These are phyloP conservation scores for Paraphaeosphaeria minitans DNA, from an alignment of 2,329 filamentous ascomycete genomes.

Conservation along the genomic window DNA sequence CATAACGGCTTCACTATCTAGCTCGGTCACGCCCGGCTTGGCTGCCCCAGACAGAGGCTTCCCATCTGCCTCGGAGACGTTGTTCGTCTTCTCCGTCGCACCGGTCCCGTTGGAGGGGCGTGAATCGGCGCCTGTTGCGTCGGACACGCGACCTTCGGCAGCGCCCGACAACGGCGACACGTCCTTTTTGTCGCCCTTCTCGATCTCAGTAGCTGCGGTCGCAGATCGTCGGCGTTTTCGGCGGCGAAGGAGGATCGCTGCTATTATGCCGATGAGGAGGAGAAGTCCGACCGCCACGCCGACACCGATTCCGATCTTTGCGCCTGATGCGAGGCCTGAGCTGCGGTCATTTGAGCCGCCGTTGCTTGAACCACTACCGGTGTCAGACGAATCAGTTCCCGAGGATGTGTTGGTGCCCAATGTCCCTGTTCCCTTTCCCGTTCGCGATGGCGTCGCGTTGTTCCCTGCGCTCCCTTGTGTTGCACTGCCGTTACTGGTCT, in stretches of 20 bases:
- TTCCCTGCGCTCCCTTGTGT: not conserved
- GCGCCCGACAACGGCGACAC: not conserved
- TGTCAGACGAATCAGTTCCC: not conserved
- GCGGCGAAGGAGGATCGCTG: conserved; percentile 1
- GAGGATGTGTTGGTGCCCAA: not conserved
- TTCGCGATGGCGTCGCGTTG: not conserved
- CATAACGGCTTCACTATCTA: conserved; percentile 7
- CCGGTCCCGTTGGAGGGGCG: conserved; percentile 4
- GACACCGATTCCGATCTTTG: conserved; percentile 9
- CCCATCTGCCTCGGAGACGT: not conserved
- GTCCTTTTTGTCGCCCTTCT: conserved; percentile 4
- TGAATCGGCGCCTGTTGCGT: conserved; percentile 1
- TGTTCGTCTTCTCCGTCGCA: not conserved
- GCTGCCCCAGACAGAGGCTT: conserved; percentile 3
- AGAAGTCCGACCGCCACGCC: conserved; percentile 1
- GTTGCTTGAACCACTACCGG: not conserved
- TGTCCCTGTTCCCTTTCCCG: not conserved
- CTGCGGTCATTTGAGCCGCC: not conserved
- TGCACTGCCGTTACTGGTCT: not conserved
- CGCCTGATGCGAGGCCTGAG: conserved; percentile 2
- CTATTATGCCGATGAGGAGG: not conserved
- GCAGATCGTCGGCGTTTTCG: conserved; percentile 3
- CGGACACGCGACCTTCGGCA: conserved; percentile 1
- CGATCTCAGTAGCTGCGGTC: not conserved
- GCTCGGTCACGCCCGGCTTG: conserved; percentile 5